Evolutionary conservation across 345 rosid genomes (phyloP).

Genomic region (Sonneratia alba): DNA sequence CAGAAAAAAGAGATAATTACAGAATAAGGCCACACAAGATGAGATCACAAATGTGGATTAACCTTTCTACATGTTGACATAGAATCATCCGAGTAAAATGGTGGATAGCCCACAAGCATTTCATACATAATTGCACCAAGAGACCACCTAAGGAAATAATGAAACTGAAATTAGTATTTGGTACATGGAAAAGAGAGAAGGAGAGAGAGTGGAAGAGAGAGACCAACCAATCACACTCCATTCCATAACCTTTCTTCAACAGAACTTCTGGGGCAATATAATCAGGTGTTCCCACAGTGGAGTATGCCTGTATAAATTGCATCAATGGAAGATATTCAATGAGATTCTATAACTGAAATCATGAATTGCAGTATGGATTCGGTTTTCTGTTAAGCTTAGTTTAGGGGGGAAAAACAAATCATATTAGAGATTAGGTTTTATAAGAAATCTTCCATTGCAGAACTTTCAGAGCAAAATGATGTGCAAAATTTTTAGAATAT

Average conservation of each 20-base stretch:
- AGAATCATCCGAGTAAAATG: slow-evolving; percentile 96
- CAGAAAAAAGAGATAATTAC: background rate
- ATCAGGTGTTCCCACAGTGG: slow-evolving; percentile 97
- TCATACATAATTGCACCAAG: slow-evolving; percentile 99
- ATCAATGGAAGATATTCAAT: slow-evolving; percentile 9
- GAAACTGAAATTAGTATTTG: background rate
- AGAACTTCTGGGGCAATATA: slow-evolving; percentile 96
- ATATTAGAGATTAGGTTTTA: background rate
- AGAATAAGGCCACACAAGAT: background rate
- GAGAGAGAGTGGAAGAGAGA: background rate
- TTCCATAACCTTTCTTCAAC: slow-evolving; percentile 89
- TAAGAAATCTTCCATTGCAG: background rate
- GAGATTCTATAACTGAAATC: background rate
- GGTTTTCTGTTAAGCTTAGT: background rate
- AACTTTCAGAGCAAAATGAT: background rate
- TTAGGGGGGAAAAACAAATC: background rate
- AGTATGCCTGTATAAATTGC: slow-evolving; percentile 67
- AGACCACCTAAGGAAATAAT: slow-evolving; percentile 70
- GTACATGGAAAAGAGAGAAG: background rate
- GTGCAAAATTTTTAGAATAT: background rate
- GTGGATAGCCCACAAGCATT: slow-evolving; percentile 99
- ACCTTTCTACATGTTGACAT: slow-evolving; percentile 99
- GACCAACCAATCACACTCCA: slow-evolving; percentile 93
- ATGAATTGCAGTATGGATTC: background rate
- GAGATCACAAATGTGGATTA: slow-evolving; percentile 2